Evolutionary conservation across 2,329 filamentous ascomycete genomes (phyloP), one percentile per base, ranked within the genome.

Genomic region (Phaeosphaeriaceae sp.): DNA sequence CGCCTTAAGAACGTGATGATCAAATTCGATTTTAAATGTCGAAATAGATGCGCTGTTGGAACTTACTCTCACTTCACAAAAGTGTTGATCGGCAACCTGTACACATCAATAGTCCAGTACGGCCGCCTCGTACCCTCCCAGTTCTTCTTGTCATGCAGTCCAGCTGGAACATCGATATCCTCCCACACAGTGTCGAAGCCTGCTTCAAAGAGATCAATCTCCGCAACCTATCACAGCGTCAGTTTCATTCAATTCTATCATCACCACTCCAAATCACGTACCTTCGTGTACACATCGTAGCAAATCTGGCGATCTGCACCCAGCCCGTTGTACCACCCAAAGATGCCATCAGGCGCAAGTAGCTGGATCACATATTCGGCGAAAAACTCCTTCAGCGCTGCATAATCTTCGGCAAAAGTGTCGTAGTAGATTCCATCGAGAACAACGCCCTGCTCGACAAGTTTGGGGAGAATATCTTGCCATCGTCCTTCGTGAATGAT

Each of bases 401-500:
- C 63, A 54, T 78, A 78, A 53, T 76, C 72, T 56, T 78, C 75
- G 2, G 74, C 75, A 51, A 77, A 78, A 1, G 75, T 78, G 52
- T 78, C 75, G 56, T 76, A 78, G 67, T 78, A 78, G 27, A 78
- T 92, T 25, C 90, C 91, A 73, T 96, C 91, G 71, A 94, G 93
- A 13, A 88, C 80, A 69, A 90, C 85, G 10, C 90, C 90, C 42
- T 87, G 80, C 58, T 87, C 85, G 1, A 94, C 79, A 7, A 96
- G 81, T 51, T 81, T 80, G 0, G 89, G 90, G 17, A 93, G 81
- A 0, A 95, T 80, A 58, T 95, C 91, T 77, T 96, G 93, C 93
- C 93, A 96, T 65, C 83, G 84, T 2, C 92, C 91, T 40, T 85
- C 81, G 73, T 92, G 87, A 22, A 96, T 85, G 20, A 73, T 74